Base-by-base conservation (phyloP, 148 eudicot species). In the Rhododendron ferrugineum region DNA sequence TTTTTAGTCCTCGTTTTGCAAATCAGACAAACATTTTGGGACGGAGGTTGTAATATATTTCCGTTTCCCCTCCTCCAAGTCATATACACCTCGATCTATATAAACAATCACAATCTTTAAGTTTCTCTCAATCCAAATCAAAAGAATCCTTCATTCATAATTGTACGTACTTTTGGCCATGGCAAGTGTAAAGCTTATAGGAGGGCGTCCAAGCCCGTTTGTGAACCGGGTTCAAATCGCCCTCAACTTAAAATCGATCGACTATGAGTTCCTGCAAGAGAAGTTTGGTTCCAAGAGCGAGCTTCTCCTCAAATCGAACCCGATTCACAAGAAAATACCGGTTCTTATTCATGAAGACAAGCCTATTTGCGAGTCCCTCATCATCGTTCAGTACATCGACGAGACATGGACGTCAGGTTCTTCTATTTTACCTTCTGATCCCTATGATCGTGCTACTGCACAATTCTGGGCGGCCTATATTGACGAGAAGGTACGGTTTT, bases 381-480 rank as follows among this genome's bases (percentile, higher is more conserved):
- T 87, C 78, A 87, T 89, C 22, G 72, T 87, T 56, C 85, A 86
- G 46, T 89, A 87, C 58, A 83, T 89, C 34, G 89, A 89, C 23
- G 86, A 89, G 73, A 80, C 36, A 4, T 89, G 91, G 91, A 32
- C 73, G 3, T 77, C 70, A 11, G 87, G 87, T 0, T 80, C 90
- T 8, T 42, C 90, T 0, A 82, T 89, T 36, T 85, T 89, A 1
- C 90, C 90, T 42, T 85, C 81, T 1, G 87, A 86, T 68, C 84
- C 88, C 26, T 82, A 81, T 83, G 89, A 89, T 72, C 89, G 88
- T 34, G 88, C 90, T 76, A 56, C 58, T 34, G 90, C 87, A 18
- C 85, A 83, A 46, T 89, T 84, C 37, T 89, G 90, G 90, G 90
- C 77, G 14, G 80, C 83, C 77, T 89, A 74, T 37, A 80, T 88